These are phyloP conservation scores for Penicillium paradoxum DNA, from an alignment of 495 filamentous ascomycete genomes.

Conservation along the genomic window DNA sequence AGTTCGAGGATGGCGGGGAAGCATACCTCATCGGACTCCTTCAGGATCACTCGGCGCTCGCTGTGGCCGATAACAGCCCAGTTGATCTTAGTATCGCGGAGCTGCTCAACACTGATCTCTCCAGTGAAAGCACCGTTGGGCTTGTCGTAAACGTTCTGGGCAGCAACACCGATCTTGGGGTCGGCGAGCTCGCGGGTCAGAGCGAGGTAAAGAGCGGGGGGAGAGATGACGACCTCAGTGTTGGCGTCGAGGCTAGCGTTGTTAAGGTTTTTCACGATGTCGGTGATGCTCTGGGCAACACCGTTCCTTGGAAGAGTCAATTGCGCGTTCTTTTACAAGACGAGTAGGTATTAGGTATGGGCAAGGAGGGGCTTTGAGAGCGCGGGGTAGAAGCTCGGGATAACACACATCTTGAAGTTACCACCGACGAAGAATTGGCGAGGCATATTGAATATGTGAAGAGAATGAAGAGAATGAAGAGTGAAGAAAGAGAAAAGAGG, in stretches of 20 bases:
- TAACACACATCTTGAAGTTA: constrained; percentile 94
- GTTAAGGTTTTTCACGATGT: constrained; percentile 85
- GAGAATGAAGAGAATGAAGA: neutral
- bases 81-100: constrained; percentile 77
- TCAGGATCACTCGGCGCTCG: constrained; percentile 81
- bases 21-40: constrained; percentile 69
- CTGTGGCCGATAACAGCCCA: constrained; percentile 93
- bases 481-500: constrained; percentile 8
- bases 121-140: constrained; percentile 96
- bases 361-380: constrained; percentile 20
- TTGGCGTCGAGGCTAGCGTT: constrained; percentile 51
- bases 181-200: constrained; percentile 70
- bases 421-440: constrained; percentile 99
- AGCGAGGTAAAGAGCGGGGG: constrained; percentile 84
- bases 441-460: constrained; percentile 55
- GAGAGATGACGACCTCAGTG: constrained; percentile 86
- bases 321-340: constrained; percentile 2
- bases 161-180: constrained; percentile 68
- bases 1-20: neutral
- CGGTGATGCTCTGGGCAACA: constrained; percentile 74
- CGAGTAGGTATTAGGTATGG: neutral
- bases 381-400: constrained; percentile 10
- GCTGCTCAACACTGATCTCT: constrained; percentile 86
- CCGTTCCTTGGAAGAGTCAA: constrained; percentile 68
- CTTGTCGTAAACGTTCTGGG: constrained; percentile 96